Base-by-base conservation (phyloP, 129 eudicot species). In the Chrysanthemum lavandulifolium region DNA sequence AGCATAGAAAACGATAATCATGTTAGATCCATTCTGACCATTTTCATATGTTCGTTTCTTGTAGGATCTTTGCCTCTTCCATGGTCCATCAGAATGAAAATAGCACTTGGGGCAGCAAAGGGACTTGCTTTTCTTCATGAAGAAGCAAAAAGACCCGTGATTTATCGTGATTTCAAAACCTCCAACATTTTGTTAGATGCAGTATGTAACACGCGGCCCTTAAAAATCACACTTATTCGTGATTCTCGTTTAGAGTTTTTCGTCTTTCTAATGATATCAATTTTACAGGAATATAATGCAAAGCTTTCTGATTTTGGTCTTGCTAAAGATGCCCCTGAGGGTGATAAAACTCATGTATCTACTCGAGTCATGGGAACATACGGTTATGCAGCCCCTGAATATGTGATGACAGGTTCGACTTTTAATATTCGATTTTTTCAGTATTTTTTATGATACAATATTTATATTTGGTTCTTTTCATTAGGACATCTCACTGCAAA, bases 401-500 rank as follows among this genome's bases (percentile, higher is more conserved):
- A 93, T 75, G 98, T 93, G 13, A 93, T 93, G 98, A 93, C 98
- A 78, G 98, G 98, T 93, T n/a, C n/a, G n/a, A n/a, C n/a, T n/a
- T n/a, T n/a, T n/a, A n/a, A n/a, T n/a, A n/a, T n/a, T n/a, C n/a
- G n/a, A n/a, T n/a, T n/a, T n/a, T n/a, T n/a, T n/a, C n/a, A n/a
- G n/a, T n/a, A n/a, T n/a, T n/a, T n/a, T n/a, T n/a, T 45, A 16
- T 50, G 43, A 5, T 16, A 27, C 16, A 3, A 10, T 65, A 8
- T 10, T 40, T 51, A 3, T 16, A 11, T 71, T 78, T 23, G 68
- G 50, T 57, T 31, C 3, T 49, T 43, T 23, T 58, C 31, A 19
- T 69, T 65, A 82, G 89, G 87, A 43, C 85, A 84, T 73, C 85
- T 87, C 18, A 86, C 90, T 33, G 74, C 90, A 49, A 86, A 73